Evolutionary conservation across 306 rosid genomes (phyloP).

Genomic region (Casuarina cunninghamiana): DNA sequence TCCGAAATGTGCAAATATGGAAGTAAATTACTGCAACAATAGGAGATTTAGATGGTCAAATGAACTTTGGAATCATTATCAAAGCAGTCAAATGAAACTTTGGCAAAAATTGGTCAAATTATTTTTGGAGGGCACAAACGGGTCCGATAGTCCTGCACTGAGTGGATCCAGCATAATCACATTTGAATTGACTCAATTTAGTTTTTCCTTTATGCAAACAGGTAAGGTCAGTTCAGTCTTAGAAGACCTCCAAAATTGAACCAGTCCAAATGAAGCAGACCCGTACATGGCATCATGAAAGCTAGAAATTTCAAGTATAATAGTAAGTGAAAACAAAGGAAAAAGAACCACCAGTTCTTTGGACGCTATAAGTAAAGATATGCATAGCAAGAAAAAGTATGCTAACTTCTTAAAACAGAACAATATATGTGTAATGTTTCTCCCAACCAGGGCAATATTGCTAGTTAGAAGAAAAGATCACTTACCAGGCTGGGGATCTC

Average conservation of each 20-base stretch:
- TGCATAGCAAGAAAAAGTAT: too few relatives aligned
- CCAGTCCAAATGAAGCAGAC: background rate
- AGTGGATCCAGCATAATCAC: background rate
- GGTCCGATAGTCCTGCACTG: background rate
- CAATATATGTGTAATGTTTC: background rate
- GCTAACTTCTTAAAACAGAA: background rate
- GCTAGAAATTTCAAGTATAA: background rate
- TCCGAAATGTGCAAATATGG: background rate
- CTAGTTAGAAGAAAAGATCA: slow-evolving; percentile 6
- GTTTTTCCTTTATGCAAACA: background rate
- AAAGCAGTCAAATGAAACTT: background rate
- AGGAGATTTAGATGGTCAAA: background rate
- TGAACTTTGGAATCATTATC: background rate
- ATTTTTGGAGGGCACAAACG: background rate
- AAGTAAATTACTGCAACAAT: background rate
- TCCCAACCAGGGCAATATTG: slow-evolving; percentile 1
- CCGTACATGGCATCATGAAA: background rate
- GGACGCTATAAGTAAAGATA: too few relatives aligned
- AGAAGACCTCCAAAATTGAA: background rate
- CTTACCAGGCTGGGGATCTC: slow-evolving; percentile 97
- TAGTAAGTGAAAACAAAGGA: background rate
- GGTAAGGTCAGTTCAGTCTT: background rate
- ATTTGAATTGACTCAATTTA: background rate
- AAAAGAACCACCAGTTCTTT: background rate
- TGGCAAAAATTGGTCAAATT: background rate